Evolutionary conservation across 495 filamentous ascomycete genomes (phyloP), one percentile per base, ranked within the genome.

Genomic region (Tuber umbilicatum): DNA sequence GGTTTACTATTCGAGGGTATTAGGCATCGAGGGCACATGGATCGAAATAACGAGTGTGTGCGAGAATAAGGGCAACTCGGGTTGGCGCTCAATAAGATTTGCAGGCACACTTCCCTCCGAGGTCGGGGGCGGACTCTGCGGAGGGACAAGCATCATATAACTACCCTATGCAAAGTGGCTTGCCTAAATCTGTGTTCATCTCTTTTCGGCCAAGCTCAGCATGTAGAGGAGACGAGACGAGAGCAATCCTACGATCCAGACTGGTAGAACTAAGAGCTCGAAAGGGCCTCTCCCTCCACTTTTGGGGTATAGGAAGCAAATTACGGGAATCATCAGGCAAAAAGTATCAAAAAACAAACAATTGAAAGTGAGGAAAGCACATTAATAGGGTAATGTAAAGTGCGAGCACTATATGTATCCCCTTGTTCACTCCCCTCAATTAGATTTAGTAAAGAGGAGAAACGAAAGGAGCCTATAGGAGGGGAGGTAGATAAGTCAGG

Each of bases 211-310:
- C n/a, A 60, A 60, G 16, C 55, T 19, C 27, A 35, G 38, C 68
- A 50, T 39, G 31, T 74, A 74, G 35, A 72, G 77, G 77, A 79
- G 75, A 79, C 72, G 77, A 74, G 76, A 79, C 76, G 77, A 78
- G 71, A 74, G 77, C 67, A 64, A 17, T 19, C 55, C 69, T 78
- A 69, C 69, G 75, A 35, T 35, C 14, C 27, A 35, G 27, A 72
- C 43, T 79, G 41, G 75, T 71, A 68, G 75, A 78, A 74, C 77
- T 71, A 79, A 74, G 74, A 39, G 69, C 41, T 35, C 9, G 1
- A 17, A 64, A 64, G 55, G 55, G 1, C 55, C 55, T 64, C 55
- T n/a, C 16, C 50, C 55, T 16, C 14, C 9, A 12, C 50, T 10
- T 64, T 64, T 17, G 12, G 55, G 19, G 76, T 40, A 6, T 39